Evolutionary conservation across 805 yeast species (phyloP), one percentile per base, ranked within the genome.

Genomic region (Hanseniaspora meyeri): DNA sequence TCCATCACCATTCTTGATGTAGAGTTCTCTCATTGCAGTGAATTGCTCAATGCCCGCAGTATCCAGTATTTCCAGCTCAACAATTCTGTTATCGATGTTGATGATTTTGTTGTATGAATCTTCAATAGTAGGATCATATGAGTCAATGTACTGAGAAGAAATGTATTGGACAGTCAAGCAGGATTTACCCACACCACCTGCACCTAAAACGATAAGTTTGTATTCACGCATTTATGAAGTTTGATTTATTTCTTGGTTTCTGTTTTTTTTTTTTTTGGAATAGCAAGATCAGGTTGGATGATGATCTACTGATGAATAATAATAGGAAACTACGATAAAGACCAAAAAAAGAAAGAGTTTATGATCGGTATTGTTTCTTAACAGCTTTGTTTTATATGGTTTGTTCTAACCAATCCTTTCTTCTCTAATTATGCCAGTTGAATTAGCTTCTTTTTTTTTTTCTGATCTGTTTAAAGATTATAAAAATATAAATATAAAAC

Each of bases 131-230:
- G 98, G 97, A 65, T 91, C 97, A 70, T 91, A 91, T 39, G 88
- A 78, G 64, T 91, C 97, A 56, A 87, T 80, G 68, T 87, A 90
- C 2, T 85, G 85, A 11, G 93, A 93, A 67, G 87, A 95, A 3
- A 88, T 95, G 65, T 85, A 90, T 66, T 88, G 95, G 6, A 88
- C 95, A 1, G 96, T 89, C 43, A 91, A 74, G 42, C 95, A 89
- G 27, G 97, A 87, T 65, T 91, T 91, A 63, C 98, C 98, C 9
- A 88, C 96, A 70, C 97, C 96, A 63, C 97, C 97, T 14, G 96
- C 95, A 59, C 98, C 98, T 58, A 91, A 74, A 19, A 91, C 93
- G 17, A 87, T 97, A 47, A 93, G 74, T 66, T 87, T 88, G 69
- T 89, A 89, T 66, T 90, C 97, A 78, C 72, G 64, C 74, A 68